These are phyloP conservation scores for Warburgia ugandensis DNA, from an alignment of 164 flowering plant genomes.

Conservation along the genomic window DNA sequence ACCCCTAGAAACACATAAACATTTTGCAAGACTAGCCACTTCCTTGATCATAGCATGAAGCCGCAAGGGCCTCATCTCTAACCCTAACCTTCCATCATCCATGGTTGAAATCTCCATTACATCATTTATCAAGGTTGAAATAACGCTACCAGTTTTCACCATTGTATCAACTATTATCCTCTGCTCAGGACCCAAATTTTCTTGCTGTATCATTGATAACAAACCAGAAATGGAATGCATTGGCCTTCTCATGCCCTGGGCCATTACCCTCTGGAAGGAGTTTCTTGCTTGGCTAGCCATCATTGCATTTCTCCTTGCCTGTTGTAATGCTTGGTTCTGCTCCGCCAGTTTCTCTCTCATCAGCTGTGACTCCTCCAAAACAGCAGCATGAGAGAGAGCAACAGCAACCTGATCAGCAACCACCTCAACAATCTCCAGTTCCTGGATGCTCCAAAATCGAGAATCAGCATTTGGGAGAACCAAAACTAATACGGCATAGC, in stretches of 20 bases:
- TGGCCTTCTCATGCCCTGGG: constrained; percentile 79
- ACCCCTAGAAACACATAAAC: constrained; percentile 55
- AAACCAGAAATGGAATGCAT: constrained; percentile 89
- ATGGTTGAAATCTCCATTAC: constrained; percentile 59
- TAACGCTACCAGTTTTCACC: constrained; percentile 61
- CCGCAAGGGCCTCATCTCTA: constrained; percentile 52
- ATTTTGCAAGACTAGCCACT: constrained; percentile 74
- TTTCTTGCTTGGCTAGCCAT: constrained; percentile 90
- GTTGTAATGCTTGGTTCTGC: constrained; percentile 79
- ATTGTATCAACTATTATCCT: constrained; percentile 51
- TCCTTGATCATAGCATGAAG: constrained; percentile 68
- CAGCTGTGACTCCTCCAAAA: constrained; percentile 84
- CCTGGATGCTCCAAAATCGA: constrained; percentile 66
- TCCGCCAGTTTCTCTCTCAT: constrained; percentile 80
- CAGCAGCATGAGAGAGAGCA: constrained; percentile 92
- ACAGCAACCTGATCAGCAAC: constrained; percentile 99
- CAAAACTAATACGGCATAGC: constrained; percentile 80
- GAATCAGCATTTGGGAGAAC: constrained; percentile 55
- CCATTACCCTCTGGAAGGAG: constrained; percentile 86
- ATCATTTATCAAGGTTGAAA: constrained; percentile 72
- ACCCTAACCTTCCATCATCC: constrained; percentile 48
- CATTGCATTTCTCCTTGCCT: constrained; percentile 66
- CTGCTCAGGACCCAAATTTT: constrained; percentile 43
- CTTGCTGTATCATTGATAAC: constrained; percentile 66
- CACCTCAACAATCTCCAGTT: constrained; percentile 80